phyloP scores from a whole-genome alignment of 176 grass and related monocot genomes.

The Carex myosuroides region DNA sequence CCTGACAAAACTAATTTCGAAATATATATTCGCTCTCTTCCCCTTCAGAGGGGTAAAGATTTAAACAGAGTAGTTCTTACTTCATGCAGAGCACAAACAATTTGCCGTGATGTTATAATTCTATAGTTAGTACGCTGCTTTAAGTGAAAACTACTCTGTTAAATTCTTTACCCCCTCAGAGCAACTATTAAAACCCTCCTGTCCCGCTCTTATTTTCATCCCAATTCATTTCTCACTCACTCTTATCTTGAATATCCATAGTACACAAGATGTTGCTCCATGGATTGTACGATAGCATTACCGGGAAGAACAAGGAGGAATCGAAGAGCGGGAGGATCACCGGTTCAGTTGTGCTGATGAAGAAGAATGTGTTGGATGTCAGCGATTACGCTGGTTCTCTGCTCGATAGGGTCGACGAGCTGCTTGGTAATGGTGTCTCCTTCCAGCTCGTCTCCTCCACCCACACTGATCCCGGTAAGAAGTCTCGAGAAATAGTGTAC shows the following conservation, averaged over 20 bases:
- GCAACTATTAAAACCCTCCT: background rate
- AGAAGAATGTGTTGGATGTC: slow-evolving; percentile 61
- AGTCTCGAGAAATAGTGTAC: no score
- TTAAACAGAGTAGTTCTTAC: no score
- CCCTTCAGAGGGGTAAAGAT: no score
- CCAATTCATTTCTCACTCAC: background rate
- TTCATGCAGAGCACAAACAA: no score
- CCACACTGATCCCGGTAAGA: slow-evolving; percentile 36
- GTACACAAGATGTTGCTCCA: background rate
- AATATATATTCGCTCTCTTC: no score
- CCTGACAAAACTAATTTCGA: no score
- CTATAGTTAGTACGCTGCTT: no score
- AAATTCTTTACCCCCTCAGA: no score
- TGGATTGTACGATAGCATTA: slow-evolving; percentile 12
- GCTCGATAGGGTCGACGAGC: slow-evolving; percentile 41
- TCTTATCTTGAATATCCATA: background rate
- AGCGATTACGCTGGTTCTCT: slow-evolving; percentile 48
- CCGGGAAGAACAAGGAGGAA: slow-evolving; percentile 1
- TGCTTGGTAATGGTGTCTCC: slow-evolving; percentile 45
- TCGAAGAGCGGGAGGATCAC: slow-evolving; percentile 16
- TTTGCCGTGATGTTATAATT: no score
- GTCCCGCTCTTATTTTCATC: background rate
- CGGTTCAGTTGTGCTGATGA: slow-evolving; percentile 51
- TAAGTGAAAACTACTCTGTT: no score
- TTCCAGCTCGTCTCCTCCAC: slow-evolving; percentile 73